Evolutionary conservation across 495 filamentous ascomycete species (phyloP).

Genomic region (Penicillium salamii): DNA sequence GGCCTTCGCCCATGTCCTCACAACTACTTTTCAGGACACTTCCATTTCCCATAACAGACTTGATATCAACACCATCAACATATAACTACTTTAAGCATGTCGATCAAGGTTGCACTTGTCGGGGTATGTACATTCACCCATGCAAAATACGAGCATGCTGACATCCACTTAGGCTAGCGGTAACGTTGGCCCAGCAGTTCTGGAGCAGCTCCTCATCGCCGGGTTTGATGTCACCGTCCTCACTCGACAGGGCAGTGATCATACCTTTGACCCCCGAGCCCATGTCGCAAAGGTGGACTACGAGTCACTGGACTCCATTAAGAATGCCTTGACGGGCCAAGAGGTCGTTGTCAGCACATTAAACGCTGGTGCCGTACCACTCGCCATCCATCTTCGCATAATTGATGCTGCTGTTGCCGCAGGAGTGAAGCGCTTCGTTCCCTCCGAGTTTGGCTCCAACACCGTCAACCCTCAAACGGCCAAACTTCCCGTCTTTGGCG

Average conservation of each 20-base stretch:
- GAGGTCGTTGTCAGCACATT: constrained; percentile 38
- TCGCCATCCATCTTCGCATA: constrained; percentile 39
- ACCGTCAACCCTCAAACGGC: constrained; percentile 35
- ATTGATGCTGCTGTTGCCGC: constrained; percentile 61
- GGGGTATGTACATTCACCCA: neutral
- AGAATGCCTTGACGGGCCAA: constrained; percentile 32
- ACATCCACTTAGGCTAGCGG: constrained; percentile 48
- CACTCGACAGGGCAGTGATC: constrained; percentile 43
- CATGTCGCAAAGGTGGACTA: constrained; percentile 52
- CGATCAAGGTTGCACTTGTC: constrained; percentile 2
- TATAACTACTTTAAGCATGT: neutral
- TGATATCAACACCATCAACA: neutral
- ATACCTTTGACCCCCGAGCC: constrained; percentile 37
- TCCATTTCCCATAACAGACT: neutral
- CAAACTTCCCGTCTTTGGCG: constrained; percentile 39
- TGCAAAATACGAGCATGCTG: neutral
- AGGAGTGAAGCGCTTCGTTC: constrained; percentile 60
- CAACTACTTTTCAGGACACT: too few relatives aligned
- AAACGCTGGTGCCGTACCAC: constrained; percentile 25
- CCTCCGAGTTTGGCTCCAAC: constrained; percentile 61
- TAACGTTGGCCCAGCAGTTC: constrained; percentile 55
- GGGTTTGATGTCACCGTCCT: constrained; percentile 60
- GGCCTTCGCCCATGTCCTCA: too few relatives aligned
- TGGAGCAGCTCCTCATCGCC: constrained; percentile 51
- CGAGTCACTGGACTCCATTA: constrained; percentile 50